Percentiles rank a stretch among this genome's conserved stretches.
Evolutionary conservation across 108 stramenopile genomes (phyloP).

Genomic region (Bacterosira constricta): DNA sequence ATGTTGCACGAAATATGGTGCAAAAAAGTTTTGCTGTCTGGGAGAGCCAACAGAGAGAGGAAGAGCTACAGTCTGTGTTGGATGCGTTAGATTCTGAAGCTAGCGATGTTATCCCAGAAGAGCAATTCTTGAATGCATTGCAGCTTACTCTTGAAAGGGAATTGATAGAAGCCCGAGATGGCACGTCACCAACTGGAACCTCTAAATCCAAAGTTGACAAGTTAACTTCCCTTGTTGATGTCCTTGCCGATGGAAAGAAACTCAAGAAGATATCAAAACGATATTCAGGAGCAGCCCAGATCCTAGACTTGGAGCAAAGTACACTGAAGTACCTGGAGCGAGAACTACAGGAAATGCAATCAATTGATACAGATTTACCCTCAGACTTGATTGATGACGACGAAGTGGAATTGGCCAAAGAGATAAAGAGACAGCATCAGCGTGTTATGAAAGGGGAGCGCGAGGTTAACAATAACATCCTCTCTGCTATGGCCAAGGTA

Average conservation of each 20-base stretch:
- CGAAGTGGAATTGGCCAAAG: slow-evolving; percentile 42
- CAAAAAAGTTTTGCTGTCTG: slow-evolving; percentile 81
- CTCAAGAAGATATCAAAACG: slow-evolving; percentile 74
- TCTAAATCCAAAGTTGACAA: slow-evolving; percentile 48
- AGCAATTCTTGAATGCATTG: slow-evolving; percentile 59
- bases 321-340: slow-evolving; percentile 64
- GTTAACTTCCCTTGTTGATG: slow-evolving; percentile 42
- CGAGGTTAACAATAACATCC: slow-evolving; percentile 54
- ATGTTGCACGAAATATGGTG: slow-evolving; percentile 71
- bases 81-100: slow-evolving; percentile 24
- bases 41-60: slow-evolving; percentile 62
- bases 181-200: slow-evolving; percentile 36
- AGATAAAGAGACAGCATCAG: slow-evolving; percentile 64
- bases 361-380: slow-evolving; percentile 27
- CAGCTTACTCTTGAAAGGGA: slow-evolving; percentile 36
- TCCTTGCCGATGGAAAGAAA: slow-evolving; percentile 65
- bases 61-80: slow-evolving; percentile 37
- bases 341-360: slow-evolving; percentile 43
- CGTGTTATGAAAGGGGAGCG: slow-evolving; percentile 54
- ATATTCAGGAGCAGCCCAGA: slow-evolving; percentile 47
- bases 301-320: slow-evolving; percentile 66
- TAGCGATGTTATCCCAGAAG: slow-evolving; percentile 44
- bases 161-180: slow-evolving; percentile 52
- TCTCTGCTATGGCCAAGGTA: slow-evolving; percentile 54
- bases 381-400: slow-evolving; percentile 42